Percentiles rank a stretch among this genome's conserved stretches.
Evolutionary conservation across 1,284 basidiomycete species (phyloP).

Genomic region (Trametes versicolor): DNA sequence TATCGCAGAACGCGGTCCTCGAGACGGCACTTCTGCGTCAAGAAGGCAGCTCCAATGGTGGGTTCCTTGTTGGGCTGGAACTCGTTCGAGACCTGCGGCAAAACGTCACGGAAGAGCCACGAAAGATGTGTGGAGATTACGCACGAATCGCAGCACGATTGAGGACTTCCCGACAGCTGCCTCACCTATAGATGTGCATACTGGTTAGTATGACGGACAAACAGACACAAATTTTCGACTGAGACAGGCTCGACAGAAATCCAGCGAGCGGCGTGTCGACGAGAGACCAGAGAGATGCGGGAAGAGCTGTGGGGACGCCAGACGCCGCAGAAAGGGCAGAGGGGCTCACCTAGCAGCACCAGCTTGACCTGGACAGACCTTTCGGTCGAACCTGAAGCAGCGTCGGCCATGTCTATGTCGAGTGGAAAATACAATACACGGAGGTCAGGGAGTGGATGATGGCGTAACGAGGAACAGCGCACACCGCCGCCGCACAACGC

Average conservation of each 20-base stretch:
- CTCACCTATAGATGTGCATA: conserved; percentile 74
- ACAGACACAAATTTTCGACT: background rate
- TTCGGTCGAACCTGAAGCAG: conserved; percentile 76
- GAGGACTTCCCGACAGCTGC: conserved; percentile 99
- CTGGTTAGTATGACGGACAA: conserved; percentile 22
- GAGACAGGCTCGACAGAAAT: background rate
- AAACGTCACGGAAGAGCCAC: conserved; percentile 11
- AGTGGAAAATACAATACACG: conserved; percentile 32
- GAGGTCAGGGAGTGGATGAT: conserved; percentile 30
- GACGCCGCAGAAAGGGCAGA: background rate
- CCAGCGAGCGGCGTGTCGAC: background rate
- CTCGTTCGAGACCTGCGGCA: conserved; percentile 84
- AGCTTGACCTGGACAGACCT: conserved; percentile 93
- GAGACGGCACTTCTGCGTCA: conserved; percentile 91
- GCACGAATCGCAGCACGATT: conserved; percentile 95
- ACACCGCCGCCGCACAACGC: conserved; percentile 22
- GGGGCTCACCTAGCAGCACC: conserved; percentile 78
- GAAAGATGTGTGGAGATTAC: conserved; percentile 44
- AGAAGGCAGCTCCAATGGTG: conserved; percentile 96
- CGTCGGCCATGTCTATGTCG: conserved; percentile 67
- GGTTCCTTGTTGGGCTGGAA: conserved; percentile 98
- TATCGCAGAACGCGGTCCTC: conserved; percentile 94
- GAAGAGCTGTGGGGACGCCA: conserved; percentile 4
- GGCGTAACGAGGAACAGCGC: conserved; percentile 43
- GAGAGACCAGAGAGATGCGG: background rate